These are phyloP conservation scores for Hymenoscyphus repandus DNA, from an alignment of 2,329 filamentous ascomycete species.

Conservation along the genomic window DNA sequence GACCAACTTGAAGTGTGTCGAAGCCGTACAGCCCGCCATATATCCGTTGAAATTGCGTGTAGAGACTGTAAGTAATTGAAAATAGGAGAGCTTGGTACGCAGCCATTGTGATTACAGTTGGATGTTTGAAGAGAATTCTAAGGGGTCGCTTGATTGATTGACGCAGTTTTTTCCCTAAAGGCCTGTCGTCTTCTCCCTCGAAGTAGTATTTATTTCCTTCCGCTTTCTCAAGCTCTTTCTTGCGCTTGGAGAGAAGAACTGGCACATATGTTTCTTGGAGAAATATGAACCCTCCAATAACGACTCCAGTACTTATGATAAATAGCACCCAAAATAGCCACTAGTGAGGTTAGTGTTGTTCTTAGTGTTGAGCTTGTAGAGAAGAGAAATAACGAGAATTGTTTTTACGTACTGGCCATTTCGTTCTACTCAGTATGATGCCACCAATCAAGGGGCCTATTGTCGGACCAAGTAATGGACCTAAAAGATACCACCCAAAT, in stretches of 20 bases:
- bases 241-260: slow-evolving; percentile 46
- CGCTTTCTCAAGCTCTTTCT: slow-evolving; percentile 38
- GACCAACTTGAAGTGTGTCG: too few relatives aligned
- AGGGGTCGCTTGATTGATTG: slow-evolving; percentile 43
- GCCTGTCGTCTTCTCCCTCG: slow-evolving; percentile 20
- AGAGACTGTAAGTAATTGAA: too few relatives aligned
- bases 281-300: slow-evolving; percentile 35
- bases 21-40: too few relatives aligned
- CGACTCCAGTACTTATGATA: slow-evolving; percentile 36
- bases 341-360: too few relatives aligned
- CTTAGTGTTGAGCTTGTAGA: too few relatives aligned
- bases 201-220: slow-evolving; percentile 46
- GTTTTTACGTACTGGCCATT: too few relatives aligned
- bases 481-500: slow-evolving; percentile 24
- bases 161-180: slow-evolving; percentile 22
- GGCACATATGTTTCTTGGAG: slow-evolving; percentile 43
- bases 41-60: too few relatives aligned
- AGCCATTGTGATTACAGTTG: slow-evolving; percentile 38
- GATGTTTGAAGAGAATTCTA: slow-evolving; percentile 36
- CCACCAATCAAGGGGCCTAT: slow-evolving; percentile 28
- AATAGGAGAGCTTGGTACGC: slow-evolving; percentile 49
- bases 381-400: too few relatives aligned
- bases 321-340: slow-evolving; percentile 41
- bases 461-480: slow-evolving; percentile 27
- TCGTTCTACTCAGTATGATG: slow-evolving; percentile 42